Conservation (phyloP, 2,329 filamentous ascomycete species). For the Curvularia verruculosa region DNA sequence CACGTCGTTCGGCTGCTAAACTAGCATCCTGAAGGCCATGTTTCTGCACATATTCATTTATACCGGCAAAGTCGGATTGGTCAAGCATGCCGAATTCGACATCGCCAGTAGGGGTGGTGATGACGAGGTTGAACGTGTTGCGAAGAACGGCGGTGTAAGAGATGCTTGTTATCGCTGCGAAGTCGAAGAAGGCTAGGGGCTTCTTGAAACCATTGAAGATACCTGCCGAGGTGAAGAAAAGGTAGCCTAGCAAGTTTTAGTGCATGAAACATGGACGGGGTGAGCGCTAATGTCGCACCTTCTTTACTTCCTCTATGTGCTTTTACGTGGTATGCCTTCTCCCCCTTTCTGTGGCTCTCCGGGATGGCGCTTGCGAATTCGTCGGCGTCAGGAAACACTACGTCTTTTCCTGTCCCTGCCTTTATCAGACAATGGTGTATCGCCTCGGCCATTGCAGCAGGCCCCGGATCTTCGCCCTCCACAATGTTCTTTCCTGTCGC, state of each 20-base stretch:
- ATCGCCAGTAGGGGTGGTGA: constrained; percentile 60
- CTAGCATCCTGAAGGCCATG: constrained; percentile 68
- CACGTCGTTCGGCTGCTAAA: constrained; percentile 64
- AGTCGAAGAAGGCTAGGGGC: constrained; percentile 66
- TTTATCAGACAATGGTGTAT: constrained; percentile 49
- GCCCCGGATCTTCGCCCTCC: constrained; percentile 52
- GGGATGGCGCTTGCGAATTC: constrained; percentile 66
- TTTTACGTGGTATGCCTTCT: constrained; percentile 69
- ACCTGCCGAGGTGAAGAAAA: constrained; percentile 67
- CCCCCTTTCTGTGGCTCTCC: constrained; percentile 66
- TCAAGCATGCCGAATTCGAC: constrained; percentile 71
- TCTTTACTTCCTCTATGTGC: constrained; percentile 70
- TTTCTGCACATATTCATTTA: constrained; percentile 66
- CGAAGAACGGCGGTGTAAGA: constrained; percentile 69
- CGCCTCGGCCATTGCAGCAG: constrained; percentile 54
- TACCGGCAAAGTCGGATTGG: constrained; percentile 66
- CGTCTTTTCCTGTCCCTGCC: constrained; percentile 54
- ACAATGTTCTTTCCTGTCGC: constrained; percentile 53
- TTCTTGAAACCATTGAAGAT: constrained; percentile 71
- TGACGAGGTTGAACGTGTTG: constrained; percentile 69
- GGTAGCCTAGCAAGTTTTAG: constrained; percentile 57
- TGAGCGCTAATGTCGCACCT: constrained; percentile 50
- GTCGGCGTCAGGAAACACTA: constrained; percentile 60
- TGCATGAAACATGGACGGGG: background rate
- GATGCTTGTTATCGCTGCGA: constrained; percentile 63